Evolutionary conservation across 805 yeast genomes (phyloP).

Genomic region (Cyberlindnera mrakii): DNA sequence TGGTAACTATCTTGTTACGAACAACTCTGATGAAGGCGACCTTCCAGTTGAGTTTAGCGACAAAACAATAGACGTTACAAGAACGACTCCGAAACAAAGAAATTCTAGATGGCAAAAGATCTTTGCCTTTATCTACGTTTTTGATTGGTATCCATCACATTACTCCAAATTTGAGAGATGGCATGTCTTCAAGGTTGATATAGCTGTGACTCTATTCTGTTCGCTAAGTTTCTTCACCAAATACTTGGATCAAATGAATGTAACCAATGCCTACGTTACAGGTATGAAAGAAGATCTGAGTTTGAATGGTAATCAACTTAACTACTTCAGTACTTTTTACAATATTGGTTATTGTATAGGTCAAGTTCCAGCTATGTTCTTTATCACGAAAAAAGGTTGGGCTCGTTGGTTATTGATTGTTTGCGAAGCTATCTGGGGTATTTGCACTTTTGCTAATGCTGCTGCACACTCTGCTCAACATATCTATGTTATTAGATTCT

Average conservation of each 20-base stretch:
- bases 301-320: conserved; percentile 56
- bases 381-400: conserved; percentile 18
- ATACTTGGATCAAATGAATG: conserved; percentile 52
- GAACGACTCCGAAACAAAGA: background rate
- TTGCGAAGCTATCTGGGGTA: background rate
- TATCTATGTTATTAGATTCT: conserved; percentile 44
- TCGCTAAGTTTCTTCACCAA: conserved; percentile 31
- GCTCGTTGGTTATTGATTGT: background rate
- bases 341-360: conserved; percentile 13
- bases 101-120: background rate
- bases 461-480: conserved; percentile 14
- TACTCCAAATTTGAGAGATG: conserved; percentile 5
- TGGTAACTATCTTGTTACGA: too few relatives aligned
- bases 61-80: background rate
- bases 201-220: conserved; percentile 23
- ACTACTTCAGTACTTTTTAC: conserved; percentile 50
- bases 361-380: conserved; percentile 3
- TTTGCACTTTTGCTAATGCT: background rate
- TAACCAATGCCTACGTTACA: conserved; percentile 58
- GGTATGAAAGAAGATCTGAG: conserved; percentile 53
- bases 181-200: conserved; percentile 10
- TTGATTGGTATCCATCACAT: conserved; percentile 8
- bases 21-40: background rate
- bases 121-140: background rate
- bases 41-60: background rate